Evolutionary conservation across 2,329 filamentous ascomycete species (phyloP).

Genomic region (Colletotrichum sp.): DNA sequence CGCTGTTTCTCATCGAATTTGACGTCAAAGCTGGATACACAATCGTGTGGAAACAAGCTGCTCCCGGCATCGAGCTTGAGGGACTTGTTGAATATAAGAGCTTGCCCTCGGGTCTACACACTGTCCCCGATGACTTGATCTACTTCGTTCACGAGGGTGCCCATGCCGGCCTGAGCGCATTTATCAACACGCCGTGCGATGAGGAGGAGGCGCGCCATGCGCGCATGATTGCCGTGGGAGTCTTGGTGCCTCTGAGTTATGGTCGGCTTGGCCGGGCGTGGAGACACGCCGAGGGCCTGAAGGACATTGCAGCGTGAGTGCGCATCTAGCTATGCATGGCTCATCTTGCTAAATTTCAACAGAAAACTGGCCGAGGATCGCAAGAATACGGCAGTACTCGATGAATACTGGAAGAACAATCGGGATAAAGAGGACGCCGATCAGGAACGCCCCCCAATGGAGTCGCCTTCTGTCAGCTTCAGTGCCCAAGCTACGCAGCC

Average conservation of each 20-base stretch:
- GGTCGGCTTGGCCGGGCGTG: conserved; percentile 87
- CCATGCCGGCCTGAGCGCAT: conserved; percentile 89
- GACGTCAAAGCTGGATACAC: conserved; percentile 93
- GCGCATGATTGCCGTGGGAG: conserved; percentile 89
- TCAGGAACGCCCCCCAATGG: conserved; percentile 46
- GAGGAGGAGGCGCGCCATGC: conserved; percentile 82
- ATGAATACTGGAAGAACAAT: conserved; percentile 80
- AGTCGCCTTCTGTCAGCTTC: conserved; percentile 54
- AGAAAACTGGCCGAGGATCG: conserved; percentile 69
- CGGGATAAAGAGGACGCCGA: conserved; percentile 44
- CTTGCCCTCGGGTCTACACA: conserved; percentile 89
- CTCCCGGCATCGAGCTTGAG: conserved; percentile 74
- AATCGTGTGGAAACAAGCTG: conserved; percentile 83
- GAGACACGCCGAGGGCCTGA: conserved; percentile 80
- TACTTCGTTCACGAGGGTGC: conserved; percentile 87
- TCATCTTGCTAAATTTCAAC: conserved; percentile 23
- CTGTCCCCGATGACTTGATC: conserved; percentile 84
- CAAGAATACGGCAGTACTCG: conserved; percentile 66
- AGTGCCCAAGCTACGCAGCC: conserved; percentile 35
- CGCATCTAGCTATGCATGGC: conserved; percentile 20
- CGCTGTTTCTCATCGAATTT: conserved; percentile 88
- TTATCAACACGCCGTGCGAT: conserved; percentile 81
- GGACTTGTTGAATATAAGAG: conserved; percentile 96
- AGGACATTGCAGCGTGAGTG: conserved; percentile 72
- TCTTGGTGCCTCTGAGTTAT: conserved; percentile 83